Evolutionary conservation across 192 early-diverging fungal genomes (phyloP).

Genomic region (Funneliformis mosseae): DNA sequence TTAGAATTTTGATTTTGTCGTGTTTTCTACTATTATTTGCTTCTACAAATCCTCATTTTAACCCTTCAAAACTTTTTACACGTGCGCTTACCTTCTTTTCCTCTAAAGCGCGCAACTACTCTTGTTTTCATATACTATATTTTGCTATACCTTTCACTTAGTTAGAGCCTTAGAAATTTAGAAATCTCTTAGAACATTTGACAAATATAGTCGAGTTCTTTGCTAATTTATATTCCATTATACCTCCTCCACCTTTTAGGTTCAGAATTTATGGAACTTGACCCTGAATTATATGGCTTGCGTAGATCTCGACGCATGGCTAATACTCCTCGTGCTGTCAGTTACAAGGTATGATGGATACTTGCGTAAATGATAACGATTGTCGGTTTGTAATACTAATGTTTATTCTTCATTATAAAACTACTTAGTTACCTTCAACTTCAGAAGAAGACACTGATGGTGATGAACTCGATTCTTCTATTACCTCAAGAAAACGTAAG

Average conservation of each 20-base stretch:
- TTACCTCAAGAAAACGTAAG: slow-evolving; percentile 8
- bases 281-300: slow-evolving; percentile 30
- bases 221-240: not conserved
- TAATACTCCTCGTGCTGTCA: not conserved
- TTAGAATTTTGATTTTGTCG: not conserved
- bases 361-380: not conserved
- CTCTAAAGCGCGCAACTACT: not conserved
- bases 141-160: not conserved
- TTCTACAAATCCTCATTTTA: not conserved
- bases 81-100: not conserved
- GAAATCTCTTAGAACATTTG: not conserved
- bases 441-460: slow-evolving; percentile 17
- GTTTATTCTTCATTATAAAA: not conserved
- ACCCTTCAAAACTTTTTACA: not conserved
- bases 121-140: not conserved
- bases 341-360: slow-evolving; percentile 20
- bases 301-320: slow-evolving; percentile 18
- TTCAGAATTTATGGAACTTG: slow-evolving; percentile 21
- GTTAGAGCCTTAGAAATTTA: not conserved
- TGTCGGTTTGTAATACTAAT: too few species aligned
- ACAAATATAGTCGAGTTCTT: not conserved
- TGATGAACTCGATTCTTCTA: not conserved
- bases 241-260: not conserved
- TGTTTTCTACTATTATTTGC: not conserved
- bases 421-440: slow-evolving; percentile 7